These are phyloP conservation scores for Fistulina hepatica DNA, from an alignment of 1,284 basidiomycete species.

Conservation along the genomic window DNA sequence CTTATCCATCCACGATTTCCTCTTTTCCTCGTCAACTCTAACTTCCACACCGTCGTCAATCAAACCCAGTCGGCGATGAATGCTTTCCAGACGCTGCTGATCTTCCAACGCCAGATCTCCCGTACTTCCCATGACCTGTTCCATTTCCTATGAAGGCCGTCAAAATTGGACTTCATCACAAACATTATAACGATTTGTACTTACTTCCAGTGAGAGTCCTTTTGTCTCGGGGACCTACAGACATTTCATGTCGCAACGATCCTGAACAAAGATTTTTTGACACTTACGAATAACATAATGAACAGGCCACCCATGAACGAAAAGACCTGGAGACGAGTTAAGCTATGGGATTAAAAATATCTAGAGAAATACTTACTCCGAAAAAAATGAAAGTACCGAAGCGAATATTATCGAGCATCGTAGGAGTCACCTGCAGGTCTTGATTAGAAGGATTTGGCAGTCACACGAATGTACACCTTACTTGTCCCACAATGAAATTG, in stretches of 20 bases:
- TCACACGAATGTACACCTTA: slow-evolving; percentile 4
- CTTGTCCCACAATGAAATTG: slow-evolving; percentile 50
- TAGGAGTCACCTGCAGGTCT: slow-evolving; percentile 45
- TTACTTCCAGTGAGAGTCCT: slow-evolving; percentile 56
- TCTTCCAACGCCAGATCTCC: slow-evolving; percentile 43
- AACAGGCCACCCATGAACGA: slow-evolving; percentile 55
- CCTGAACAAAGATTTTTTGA: background rate
- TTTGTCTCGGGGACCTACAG: slow-evolving; percentile 55
- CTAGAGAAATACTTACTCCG: slow-evolving; percentile 31
- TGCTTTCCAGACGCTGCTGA: slow-evolving; percentile 40
- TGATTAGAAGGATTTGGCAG: slow-evolving; percentile 1
- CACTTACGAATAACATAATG: slow-evolving; percentile 47
- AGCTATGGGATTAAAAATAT: background rate
- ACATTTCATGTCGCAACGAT: slow-evolving; percentile 3
- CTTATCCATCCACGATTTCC: too few species aligned
- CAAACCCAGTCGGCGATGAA: slow-evolving; percentile 49
- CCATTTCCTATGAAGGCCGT: slow-evolving; percentile 55
- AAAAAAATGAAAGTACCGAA: slow-evolving; percentile 66
- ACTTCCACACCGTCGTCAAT: slow-evolving; percentile 16
- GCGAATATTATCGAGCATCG: slow-evolving; percentile 44
- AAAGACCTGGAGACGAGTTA: slow-evolving; percentile 31
- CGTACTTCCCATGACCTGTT: slow-evolving; percentile 49
- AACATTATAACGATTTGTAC: slow-evolving; percentile 36
- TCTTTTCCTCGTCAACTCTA: too few species aligned
- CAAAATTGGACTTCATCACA: slow-evolving; percentile 10